Evolutionary conservation across 345 rosid genomes (phyloP), one percentile per base, ranked within the genome.

Genomic region (Abelmoschus esculentus): DNA sequence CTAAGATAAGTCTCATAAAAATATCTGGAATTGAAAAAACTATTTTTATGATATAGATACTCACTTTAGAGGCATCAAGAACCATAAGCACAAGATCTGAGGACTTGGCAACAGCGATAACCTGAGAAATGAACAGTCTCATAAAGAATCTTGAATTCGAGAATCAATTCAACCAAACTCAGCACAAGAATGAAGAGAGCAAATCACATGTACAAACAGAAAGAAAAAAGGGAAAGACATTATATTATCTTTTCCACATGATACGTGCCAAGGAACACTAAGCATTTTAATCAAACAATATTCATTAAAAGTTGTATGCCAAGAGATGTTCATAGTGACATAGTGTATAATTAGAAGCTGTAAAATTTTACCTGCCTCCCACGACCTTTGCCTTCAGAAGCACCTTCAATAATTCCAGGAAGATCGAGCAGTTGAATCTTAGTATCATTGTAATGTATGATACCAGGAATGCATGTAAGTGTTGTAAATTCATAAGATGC

Each of bases 331-430:
- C 26, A 22, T 22, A 22, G 26, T 22, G 26, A 22, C 26, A n/a
- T n/a, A 22, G 26, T 22, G 26, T 22, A 22, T 0, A 22, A 22
- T 22, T 44, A 38, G 59, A 28, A 54, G 70, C 38, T 6, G 29
- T 46, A 54, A 75, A 12, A 7, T 36, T 22, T 17, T 77, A 88
- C 99, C 98, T 92, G 98, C 78, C 99, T 88, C 49, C 99, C 98
- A 79, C 99, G 87, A 59, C 99, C 99, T 67, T 92, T 95, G 79
- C 98, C 99, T 82, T 92, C 98, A 49, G 99, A 90, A 80, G 98
- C 99, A 75, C 99, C 98, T 89, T 96, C 99, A 76, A 96, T 96
- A 81, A 96, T 96, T 72, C 99, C 99, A 76, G 99, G 99, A 75
- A 96, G 99, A 74, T 96, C 99, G 44, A 96, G 91, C 74, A 92